These are phyloP conservation scores for Phialophora macrospora DNA, from an alignment of 2,329 filamentous ascomycete species.

Conservation along the genomic window DNA sequence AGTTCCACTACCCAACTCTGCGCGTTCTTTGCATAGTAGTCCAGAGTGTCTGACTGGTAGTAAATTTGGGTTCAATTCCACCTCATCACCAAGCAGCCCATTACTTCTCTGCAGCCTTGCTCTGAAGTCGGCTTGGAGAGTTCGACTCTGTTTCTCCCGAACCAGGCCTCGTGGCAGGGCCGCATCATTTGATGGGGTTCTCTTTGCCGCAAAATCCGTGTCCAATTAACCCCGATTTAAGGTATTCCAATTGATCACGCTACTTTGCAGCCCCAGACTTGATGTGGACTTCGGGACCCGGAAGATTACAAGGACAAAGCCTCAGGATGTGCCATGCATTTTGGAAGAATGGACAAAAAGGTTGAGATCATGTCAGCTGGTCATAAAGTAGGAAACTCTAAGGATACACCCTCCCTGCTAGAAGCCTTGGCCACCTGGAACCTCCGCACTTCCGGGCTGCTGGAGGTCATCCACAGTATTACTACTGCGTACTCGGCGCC, in stretches of 20 bases:
- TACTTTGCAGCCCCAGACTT: not conserved
- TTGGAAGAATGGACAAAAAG: not conserved
- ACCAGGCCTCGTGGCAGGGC: not conserved
- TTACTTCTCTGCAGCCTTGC: not conserved
- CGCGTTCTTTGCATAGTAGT: not conserved
- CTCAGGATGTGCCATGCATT: not conserved
- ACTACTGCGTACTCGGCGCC: not conserved
- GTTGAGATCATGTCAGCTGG: slow-evolving; percentile 4
- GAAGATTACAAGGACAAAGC: slow-evolving; percentile 14
- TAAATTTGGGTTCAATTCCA: not conserved
- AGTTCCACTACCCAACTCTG: not conserved
- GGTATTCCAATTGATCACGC: not conserved
- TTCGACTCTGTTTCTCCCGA: not conserved
- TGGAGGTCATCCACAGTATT: not conserved
- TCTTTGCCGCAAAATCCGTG: not conserved
- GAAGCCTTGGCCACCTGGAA: not conserved
- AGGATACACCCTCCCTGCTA: not conserved
- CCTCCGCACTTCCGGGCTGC: not conserved
- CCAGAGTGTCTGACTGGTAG: not conserved
- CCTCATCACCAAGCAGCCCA: not conserved
- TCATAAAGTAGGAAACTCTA: not conserved
- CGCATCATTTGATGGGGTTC: not conserved
- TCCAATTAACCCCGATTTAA: not conserved
- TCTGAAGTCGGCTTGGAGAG: not conserved
- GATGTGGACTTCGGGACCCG: slow-evolving; percentile 12